Base-by-base conservation (phyloP, 2,329 filamentous ascomycete genomes). In the Phyllosticta citribraziliensis region DNA sequence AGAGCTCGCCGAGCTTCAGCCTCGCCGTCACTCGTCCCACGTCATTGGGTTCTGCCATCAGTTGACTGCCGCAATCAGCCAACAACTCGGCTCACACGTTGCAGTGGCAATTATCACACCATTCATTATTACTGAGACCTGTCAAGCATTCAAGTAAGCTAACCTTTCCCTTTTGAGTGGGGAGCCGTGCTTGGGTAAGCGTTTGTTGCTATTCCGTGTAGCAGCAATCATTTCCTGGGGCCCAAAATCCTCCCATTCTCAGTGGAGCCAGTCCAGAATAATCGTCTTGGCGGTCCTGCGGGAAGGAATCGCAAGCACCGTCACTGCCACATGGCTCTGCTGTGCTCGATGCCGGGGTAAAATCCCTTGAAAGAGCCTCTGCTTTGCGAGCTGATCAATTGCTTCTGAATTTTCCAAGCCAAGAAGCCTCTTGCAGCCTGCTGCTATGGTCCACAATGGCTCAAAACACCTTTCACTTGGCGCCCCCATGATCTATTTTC, bases 251-350 rank as follows among this genome's bases (percentile, higher is more conserved):
- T 47, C 40, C 14, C 12, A n/a, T 47, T 47, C 40, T 47, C 40
- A 47, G 17, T 47, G 40, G 40, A n/a, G 40, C 40, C 40, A 47
- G 40, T 47, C 17, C 40, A 47, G 40, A 47, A 47, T 47, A 47
- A 47, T 47, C 14, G 17, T 47, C 58, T 56, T 54, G 58, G 58
- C 53, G 55, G 58, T 60, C 27, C 58, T 60, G 55, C 58, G 52
- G 40, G 58, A 60, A 60, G 52, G 33, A 56, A n/a, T 56, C 25
- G 56, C 35, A 17, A 40, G 27, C 30, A 51, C 24, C 55, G 55
- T 57, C 59, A 61, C 59, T 61, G 54, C 59, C 59, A 61, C 59
- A 61, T 61, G 59, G 59, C 59, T 54, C 53, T 33, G 53, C 40
- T 53, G 40, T 60, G 58, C 20, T 30, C 30, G 53, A 55, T 52